These are phyloP conservation scores for Hansenula anomala DNA, from an alignment of 1,139 yeast genomes.

Conservation along the genomic window DNA sequence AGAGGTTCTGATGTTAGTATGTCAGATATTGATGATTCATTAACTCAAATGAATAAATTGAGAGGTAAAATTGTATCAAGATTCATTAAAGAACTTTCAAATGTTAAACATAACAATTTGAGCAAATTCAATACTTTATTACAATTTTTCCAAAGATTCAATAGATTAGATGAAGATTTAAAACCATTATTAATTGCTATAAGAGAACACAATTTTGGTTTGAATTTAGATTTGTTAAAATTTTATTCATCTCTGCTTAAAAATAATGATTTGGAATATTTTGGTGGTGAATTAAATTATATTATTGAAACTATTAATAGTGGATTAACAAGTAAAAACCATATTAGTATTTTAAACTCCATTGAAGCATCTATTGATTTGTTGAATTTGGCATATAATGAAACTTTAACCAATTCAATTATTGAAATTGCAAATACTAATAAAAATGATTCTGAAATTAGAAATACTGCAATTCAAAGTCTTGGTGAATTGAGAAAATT, in stretches of 20 bases:
- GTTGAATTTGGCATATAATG: conserved; percentile 24
- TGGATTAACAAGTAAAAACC: conserved; percentile 42
- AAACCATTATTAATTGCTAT: conserved; percentile 14
- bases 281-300: conserved; percentile 24
- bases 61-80: conserved; percentile 16
- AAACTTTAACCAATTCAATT: conserved; percentile 17
- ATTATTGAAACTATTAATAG: conserved; percentile 34
- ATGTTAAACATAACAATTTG: conserved; percentile 14
- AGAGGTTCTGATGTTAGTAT: conserved; percentile 30
- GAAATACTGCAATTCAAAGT: conserved; percentile 20
- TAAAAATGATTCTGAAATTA: conserved; percentile 23
- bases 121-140: conserved; percentile 19
- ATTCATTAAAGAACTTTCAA: conserved; percentile 17
- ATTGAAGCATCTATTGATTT: conserved; percentile 37
- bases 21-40: conserved; percentile 21
- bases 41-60: conserved; percentile 13
- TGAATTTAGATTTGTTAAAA: conserved; percentile 25
- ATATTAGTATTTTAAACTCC: conserved; percentile 49
- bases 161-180: conserved; percentile 17
- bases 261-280: conserved; percentile 23
- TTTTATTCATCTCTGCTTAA: conserved; percentile 27
- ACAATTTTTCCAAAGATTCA: conserved; percentile 20
- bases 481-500: conserved; percentile 16
- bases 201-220: conserved; percentile 21
- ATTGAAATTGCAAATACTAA: conserved; percentile 18